phyloP scores from a whole-genome alignment of 345 rosid genomes.

The Brassica carinata region DNA sequence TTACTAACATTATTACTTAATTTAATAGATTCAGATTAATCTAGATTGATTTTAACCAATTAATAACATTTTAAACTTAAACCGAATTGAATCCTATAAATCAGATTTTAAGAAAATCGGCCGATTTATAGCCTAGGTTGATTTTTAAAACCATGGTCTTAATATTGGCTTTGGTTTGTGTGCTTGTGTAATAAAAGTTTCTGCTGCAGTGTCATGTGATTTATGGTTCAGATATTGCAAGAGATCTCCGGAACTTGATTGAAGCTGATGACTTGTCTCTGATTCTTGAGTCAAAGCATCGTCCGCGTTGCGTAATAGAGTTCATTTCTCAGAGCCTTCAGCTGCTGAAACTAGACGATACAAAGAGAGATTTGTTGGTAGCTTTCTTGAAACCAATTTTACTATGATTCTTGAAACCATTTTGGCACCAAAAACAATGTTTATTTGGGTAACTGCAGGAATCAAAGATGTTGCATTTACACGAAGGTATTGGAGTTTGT shows the following conservation, averaged over 20 bases:
- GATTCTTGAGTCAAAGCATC: constrained; percentile 70
- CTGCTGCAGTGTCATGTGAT: constrained; percentile 74
- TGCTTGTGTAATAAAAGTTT: constrained; percentile 15
- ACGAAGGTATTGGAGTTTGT: constrained; percentile 84
- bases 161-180: constrained; percentile 4
- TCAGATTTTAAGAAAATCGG: not conserved
- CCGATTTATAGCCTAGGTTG: not conserved
- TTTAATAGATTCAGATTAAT: not conserved
- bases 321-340: constrained; percentile 76
- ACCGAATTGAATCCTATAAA: not conserved
- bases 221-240: constrained; percentile 68
- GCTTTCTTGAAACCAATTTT: constrained; percentile 17
- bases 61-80: too few species aligned
- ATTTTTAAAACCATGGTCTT: not conserved
- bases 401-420: not conserved
- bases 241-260: constrained; percentile 65
- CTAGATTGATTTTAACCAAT: too few species aligned
- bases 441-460: constrained; percentile 46
- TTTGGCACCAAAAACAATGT: not conserved
- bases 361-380: constrained; percentile 70
- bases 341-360: constrained; percentile 61
- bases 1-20: too few species aligned
- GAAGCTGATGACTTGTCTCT: constrained; percentile 75
- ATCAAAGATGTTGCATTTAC: constrained; percentile 68
- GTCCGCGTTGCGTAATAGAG: constrained; percentile 80